phyloP scores from a whole-genome alignment of 208 protist species.

The Leishmania turanica region DNA sequence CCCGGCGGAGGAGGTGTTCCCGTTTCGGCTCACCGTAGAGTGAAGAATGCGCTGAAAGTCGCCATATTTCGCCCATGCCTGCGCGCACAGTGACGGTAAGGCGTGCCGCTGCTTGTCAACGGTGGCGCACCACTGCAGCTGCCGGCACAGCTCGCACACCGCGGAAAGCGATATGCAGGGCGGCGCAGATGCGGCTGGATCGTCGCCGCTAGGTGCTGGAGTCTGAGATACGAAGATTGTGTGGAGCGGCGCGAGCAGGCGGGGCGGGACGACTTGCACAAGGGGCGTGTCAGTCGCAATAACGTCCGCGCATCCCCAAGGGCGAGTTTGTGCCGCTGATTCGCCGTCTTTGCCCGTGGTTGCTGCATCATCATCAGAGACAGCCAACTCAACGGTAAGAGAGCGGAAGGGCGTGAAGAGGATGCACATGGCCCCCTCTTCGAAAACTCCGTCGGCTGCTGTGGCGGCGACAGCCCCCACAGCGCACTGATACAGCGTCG shows the following conservation, averaged over 20 bases:
- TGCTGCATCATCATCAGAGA: slow-evolving; percentile 1
- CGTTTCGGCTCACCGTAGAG: not conserved
- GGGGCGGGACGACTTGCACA: slow-evolving; percentile 13
- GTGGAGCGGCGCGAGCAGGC: slow-evolving; percentile 6
- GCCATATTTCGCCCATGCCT: slow-evolving; percentile 16
- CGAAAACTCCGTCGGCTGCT: not conserved
- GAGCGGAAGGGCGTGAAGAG: slow-evolving; percentile 29
- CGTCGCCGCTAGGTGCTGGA: not conserved
- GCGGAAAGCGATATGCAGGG: slow-evolving; percentile 1
- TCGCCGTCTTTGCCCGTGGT: not conserved
- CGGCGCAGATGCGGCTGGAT: not conserved
- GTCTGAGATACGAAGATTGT: not conserved
- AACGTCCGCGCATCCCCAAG: slow-evolving; percentile 33
- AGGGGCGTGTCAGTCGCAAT: slow-evolving; percentile 20
- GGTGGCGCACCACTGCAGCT: slow-evolving; percentile 22
- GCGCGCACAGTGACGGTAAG: slow-evolving; percentile 11
- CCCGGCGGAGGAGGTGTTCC: not conserved
- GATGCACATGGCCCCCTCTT: slow-evolving; percentile 3
- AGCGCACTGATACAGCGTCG: slow-evolving; percentile 21
- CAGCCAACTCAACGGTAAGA: slow-evolving; percentile 23
- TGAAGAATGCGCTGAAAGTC: slow-evolving; percentile 19
- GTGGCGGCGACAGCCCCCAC: slow-evolving; percentile 11
- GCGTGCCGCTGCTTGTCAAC: not conserved
- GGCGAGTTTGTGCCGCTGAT: not conserved
- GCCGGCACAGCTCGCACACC: slow-evolving; percentile 22